A percentile compares a stretch with the other conserved stretches of the same genome.
phyloP scores from a whole-genome alignment of 2,329 filamentous ascomycete genomes.

The Arthrinium phaeospermum region DNA sequence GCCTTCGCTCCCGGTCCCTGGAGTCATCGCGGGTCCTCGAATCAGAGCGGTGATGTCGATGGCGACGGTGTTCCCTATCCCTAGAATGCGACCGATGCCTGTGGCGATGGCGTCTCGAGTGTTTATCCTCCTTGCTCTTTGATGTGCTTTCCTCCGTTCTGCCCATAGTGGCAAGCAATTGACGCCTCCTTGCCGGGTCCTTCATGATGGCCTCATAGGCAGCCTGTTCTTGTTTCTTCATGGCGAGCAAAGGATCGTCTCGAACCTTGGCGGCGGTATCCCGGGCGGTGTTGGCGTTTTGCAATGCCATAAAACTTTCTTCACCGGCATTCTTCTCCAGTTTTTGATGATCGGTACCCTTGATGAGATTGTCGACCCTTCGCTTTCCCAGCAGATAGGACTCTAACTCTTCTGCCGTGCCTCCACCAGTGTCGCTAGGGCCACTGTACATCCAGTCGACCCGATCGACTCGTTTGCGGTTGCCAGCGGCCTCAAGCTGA shows the following conservation, averaged over 20 bases:
- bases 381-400: conserved; percentile 92
- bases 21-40: conserved; percentile 46
- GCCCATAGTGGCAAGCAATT: conserved; percentile 70
- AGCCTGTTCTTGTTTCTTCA: conserved; percentile 89
- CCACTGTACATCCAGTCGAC: conserved; percentile 99
- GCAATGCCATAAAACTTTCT: conserved; percentile 64
- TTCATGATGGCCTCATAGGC: conserved; percentile 82
- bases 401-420: conserved; percentile 87
- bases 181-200: conserved; percentile 70
- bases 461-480: conserved; percentile 77
- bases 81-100: conserved; percentile 41
- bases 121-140: conserved; percentile 49
- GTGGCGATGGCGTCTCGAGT: conserved; percentile 49
- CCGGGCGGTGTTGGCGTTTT: conserved; percentile 73
- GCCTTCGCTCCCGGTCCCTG: conserved; percentile 45
- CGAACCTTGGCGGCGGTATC: conserved; percentile 87
- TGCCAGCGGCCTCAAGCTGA: conserved; percentile 87
- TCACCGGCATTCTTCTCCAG: conserved; percentile 75
- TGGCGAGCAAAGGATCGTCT: conserved; percentile 89
- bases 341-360: conserved; percentile 80
- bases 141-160: conserved; percentile 53
- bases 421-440: conserved; percentile 76
- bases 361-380: conserved; percentile 81
- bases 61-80: conserved; percentile 50
- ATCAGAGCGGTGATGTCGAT: conserved; percentile 41